A percentile compares a stretch with the other conserved stretches of the same genome.
These are phyloP conservation scores for Chaetomidium leptoderma DNA, from an alignment of 495 filamentous ascomycete genomes.

Conservation along the genomic window DNA sequence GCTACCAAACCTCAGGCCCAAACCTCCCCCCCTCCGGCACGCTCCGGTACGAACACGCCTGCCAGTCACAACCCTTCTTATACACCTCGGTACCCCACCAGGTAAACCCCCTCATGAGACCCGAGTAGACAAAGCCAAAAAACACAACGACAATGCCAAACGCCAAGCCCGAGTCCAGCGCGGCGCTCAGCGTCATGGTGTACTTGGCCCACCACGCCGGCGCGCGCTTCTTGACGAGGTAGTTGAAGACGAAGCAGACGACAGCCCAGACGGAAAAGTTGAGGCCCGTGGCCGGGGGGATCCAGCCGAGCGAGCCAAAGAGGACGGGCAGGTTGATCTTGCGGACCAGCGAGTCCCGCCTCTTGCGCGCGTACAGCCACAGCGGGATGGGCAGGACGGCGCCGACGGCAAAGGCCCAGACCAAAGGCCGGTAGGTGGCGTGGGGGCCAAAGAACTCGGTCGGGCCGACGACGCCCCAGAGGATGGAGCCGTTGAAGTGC, in stretches of 20 bases:
- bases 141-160: conserved; percentile 77
- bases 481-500: conserved; percentile 83
- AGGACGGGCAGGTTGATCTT: conserved; percentile 69
- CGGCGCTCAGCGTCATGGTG: conserved; percentile 79
- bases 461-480: conserved; percentile 86
- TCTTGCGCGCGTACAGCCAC: conserved; percentile 56
- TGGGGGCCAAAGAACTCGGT: conserved; percentile 67
- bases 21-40: conserved; percentile 53
- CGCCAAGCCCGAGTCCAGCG: conserved; percentile 75
- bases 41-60: conserved; percentile 53
- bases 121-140: conserved; percentile 73
- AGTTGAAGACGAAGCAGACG: conserved; percentile 80
- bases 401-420: conserved; percentile 76
- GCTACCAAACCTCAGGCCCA: conserved; percentile 57
- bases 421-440: conserved; percentile 63
- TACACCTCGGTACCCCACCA: conserved; percentile 79
- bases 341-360: conserved; percentile 49
- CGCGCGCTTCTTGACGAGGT: conserved; percentile 61
- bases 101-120: conserved; percentile 55
- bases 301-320: conserved; percentile 72
- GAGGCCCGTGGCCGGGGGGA: conserved; percentile 78
- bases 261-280: conserved; percentile 80
- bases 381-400: conserved; percentile 63
- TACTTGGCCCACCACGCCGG: conserved; percentile 82
- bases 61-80: conserved; percentile 62